Evolutionary conservation across 2,329 filamentous ascomycete species (phyloP).

Genomic region (Fusarium verrucosum): DNA sequence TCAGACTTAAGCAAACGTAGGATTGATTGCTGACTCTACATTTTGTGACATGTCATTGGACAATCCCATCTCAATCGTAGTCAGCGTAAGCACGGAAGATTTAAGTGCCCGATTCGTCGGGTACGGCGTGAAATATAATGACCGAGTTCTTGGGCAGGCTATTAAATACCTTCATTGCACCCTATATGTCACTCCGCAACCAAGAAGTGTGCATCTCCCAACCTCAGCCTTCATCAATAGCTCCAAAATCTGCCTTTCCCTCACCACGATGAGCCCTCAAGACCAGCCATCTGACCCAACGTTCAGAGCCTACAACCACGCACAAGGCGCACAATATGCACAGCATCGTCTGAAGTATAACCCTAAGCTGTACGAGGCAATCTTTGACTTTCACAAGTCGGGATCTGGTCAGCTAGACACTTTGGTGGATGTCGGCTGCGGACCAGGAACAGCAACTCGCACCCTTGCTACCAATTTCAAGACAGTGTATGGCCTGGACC

Average conservation of each 20-base stretch:
- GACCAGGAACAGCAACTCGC: background rate
- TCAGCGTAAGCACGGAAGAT: no score
- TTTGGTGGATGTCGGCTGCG: background rate
- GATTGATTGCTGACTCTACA: no score
- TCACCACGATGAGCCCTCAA: background rate
- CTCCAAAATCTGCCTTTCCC: background rate
- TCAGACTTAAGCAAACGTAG: no score
- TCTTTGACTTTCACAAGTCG: background rate
- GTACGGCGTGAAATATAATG: no score
- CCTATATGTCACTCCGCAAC: no score
- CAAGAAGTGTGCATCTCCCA: no score
- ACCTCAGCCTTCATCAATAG: background rate
- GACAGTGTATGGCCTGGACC: background rate
- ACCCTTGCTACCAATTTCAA: background rate
- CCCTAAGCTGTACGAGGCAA: background rate
- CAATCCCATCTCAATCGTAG: no score
- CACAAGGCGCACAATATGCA: background rate
- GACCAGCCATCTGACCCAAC: background rate
- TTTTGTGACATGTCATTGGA: no score
- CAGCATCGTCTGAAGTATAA: background rate
- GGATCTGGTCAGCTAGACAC: background rate
- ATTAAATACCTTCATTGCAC: no score
- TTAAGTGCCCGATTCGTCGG: no score
- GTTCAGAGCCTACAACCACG: background rate
- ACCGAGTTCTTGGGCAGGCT: no score